Conservation (phyloP, 2,329 filamentous ascomycete genomes). For the Ceratocystis huliohia region DNA sequence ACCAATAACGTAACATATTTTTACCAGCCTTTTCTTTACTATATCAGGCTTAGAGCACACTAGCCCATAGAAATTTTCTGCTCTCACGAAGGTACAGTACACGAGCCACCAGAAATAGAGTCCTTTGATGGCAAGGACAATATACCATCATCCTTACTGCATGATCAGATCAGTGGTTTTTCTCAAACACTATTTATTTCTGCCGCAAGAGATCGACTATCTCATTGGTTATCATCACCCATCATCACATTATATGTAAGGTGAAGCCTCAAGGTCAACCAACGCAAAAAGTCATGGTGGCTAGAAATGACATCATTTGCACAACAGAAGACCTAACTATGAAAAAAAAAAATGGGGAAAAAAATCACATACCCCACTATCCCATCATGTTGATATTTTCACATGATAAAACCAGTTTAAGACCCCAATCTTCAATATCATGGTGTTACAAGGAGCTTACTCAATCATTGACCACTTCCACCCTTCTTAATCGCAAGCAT, state of each 20-base stretch:
- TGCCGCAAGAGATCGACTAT: too few species aligned
- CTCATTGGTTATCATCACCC: too few species aligned
- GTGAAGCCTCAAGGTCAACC: background rate
- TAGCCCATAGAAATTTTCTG: background rate
- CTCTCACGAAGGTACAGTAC: background rate
- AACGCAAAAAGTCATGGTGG: background rate
- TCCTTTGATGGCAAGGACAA: background rate
- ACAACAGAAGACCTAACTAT: background rate
- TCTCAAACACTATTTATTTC: background rate
- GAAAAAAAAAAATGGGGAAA: background rate
- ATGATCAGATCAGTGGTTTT: background rate
- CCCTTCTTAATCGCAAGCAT: too few species aligned
- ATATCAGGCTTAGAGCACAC: background rate
- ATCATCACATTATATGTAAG: background rate
- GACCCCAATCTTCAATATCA: background rate
- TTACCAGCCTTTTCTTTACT: background rate
- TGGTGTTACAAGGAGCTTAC: background rate
- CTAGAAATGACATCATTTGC: slow-evolving; percentile 3
- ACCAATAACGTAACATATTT: background rate
- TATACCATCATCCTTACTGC: background rate
- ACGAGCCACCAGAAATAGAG: slow-evolving; percentile 2
- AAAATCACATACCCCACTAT: background rate
- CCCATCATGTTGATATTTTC: background rate
- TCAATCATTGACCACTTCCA: background rate
- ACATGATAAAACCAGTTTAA: background rate